These are phyloP conservation scores for Monosporascus sp. DNA, from an alignment of 2,329 filamentous ascomycete genomes.

Conservation along the genomic window DNA sequence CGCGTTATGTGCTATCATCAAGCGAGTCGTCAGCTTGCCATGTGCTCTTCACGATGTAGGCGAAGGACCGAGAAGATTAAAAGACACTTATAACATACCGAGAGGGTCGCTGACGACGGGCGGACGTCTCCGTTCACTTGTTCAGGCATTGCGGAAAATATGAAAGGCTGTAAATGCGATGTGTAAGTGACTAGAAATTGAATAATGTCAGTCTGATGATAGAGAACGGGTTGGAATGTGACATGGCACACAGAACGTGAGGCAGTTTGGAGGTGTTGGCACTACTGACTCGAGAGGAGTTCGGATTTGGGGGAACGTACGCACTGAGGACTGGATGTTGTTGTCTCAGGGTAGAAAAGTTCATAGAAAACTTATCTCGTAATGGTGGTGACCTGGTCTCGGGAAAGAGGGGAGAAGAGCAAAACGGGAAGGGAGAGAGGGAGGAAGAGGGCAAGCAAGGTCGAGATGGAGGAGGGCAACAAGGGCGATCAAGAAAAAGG, in stretches of 20 bases:
- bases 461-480: neutral
- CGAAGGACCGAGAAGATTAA: no score
- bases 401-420: neutral
- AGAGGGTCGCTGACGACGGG: slow-evolving; percentile 26
- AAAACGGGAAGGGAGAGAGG: neutral
- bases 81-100: slow-evolving; percentile 18
- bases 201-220: slow-evolving; percentile 1
- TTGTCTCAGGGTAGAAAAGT: neutral
- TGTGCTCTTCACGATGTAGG: no score
- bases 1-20: slow-evolving; percentile 67
- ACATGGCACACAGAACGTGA: slow-evolving; percentile 1
- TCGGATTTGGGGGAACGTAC: no score
- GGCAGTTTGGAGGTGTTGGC: slow-evolving; percentile 1
- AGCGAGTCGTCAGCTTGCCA: slow-evolving; percentile 3
- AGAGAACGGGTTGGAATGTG: neutral
- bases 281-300: slow-evolving; percentile 7
- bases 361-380: neutral
- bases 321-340: no score
- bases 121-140: slow-evolving; percentile 30
- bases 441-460: neutral
- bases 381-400: neutral
- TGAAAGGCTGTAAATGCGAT: slow-evolving; percentile 1
- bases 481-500: neutral
- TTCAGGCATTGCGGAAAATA: slow-evolving; percentile 19
- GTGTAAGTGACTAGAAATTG: neutral